A percentile compares a stretch with the other conserved stretches of the same genome.
Conservation (phyloP, 2,329 filamentous ascomycete species). For the Nakataea oryzae region DNA sequence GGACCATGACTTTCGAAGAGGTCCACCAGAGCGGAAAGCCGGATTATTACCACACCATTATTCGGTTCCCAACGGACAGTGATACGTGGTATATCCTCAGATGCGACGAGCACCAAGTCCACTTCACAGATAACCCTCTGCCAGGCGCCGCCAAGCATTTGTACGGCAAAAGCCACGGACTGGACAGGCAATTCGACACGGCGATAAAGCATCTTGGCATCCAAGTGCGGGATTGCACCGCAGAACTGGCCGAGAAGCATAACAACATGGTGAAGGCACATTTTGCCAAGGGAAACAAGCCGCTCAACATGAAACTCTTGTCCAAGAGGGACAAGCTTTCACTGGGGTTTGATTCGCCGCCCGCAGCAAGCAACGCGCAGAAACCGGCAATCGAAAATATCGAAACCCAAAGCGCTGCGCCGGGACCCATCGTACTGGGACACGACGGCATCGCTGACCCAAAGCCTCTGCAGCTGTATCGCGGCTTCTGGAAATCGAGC, state of each 20-base stretch:
- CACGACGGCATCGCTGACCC: not conserved
- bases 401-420: not conserved
- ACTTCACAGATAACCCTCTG: slow-evolving; percentile 23
- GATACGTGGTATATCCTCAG: slow-evolving; percentile 24
- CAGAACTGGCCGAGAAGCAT: slow-evolving; percentile 17
- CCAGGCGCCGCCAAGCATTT: slow-evolving; percentile 27
- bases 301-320: no score
- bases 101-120: slow-evolving; percentile 25
- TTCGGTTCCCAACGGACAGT: slow-evolving; percentile 21
- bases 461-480: not conserved
- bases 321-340: no score
- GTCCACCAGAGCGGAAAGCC: slow-evolving; percentile 22
- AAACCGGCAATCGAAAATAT: slow-evolving; percentile 9
- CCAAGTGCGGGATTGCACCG: slow-evolving; percentile 20
- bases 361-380: not conserved
- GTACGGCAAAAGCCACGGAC: slow-evolving; percentile 17
- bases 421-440: slow-evolving; percentile 10
- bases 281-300: slow-evolving; percentile 20
- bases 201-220: slow-evolving; percentile 23
- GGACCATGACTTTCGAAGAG: slow-evolving; percentile 22
- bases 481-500: slow-evolving; percentile 12
- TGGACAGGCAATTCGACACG: slow-evolving; percentile 14
- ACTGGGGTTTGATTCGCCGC: no score
- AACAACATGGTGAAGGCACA: slow-evolving; percentile 20
- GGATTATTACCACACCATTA: slow-evolving; percentile 20